Percentiles rank a stretch among this genome's conserved stretches.
These are phyloP conservation scores for Eremochloa ophiuroides DNA, from an alignment of 176 grass and related monocot genomes.

Conservation along the genomic window DNA sequence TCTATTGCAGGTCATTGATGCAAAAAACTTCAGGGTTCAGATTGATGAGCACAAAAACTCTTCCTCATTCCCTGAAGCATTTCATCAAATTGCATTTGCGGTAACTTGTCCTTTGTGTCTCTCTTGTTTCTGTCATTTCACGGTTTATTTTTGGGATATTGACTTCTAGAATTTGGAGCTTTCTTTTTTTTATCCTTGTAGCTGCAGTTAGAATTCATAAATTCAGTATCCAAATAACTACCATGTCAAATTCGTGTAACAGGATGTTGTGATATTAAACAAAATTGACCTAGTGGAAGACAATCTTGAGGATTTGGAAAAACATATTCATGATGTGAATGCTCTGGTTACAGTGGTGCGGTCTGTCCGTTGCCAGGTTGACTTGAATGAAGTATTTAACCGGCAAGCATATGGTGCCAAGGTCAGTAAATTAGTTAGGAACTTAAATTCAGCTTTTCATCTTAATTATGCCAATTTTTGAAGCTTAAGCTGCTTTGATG, in stretches of 20 bases:
- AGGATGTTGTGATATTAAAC: slow-evolving; percentile 97
- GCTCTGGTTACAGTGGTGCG: slow-evolving; percentile 69
- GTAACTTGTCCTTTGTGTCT: slow-evolving; percentile 37
- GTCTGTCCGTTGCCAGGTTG: slow-evolving; percentile 78
- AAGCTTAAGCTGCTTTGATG: neutral
- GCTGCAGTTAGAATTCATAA: neutral
- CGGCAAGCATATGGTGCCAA: slow-evolving; percentile 67
- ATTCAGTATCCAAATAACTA: slow-evolving; percentile 4
- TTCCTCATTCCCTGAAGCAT: slow-evolving; percentile 86
- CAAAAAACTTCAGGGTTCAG: slow-evolving; percentile 87
- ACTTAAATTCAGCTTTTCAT: slow-evolving; percentile 1
- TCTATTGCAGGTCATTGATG: slow-evolving; percentile 72
- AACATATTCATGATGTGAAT: slow-evolving; percentile 66
- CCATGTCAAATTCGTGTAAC: slow-evolving; percentile 9
- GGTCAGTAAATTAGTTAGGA: slow-evolving; percentile 43
- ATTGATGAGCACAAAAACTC: slow-evolving; percentile 66
- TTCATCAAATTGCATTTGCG: slow-evolving; percentile 96
- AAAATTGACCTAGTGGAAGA: slow-evolving; percentile 87
- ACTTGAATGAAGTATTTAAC: slow-evolving; percentile 82
- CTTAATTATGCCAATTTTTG: neutral
- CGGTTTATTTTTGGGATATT: slow-evolving; percentile 20
- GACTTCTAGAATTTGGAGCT: neutral
- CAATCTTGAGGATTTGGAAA: slow-evolving; percentile 70
- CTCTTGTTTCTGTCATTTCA: neutral
- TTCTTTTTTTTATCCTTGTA: neutral